Percentiles rank a stretch among this genome's conserved stretches.
Evolutionary conservation across 2,329 filamentous ascomycete genomes (phyloP).

Genomic region (Scortechinia acanthostroma): DNA sequence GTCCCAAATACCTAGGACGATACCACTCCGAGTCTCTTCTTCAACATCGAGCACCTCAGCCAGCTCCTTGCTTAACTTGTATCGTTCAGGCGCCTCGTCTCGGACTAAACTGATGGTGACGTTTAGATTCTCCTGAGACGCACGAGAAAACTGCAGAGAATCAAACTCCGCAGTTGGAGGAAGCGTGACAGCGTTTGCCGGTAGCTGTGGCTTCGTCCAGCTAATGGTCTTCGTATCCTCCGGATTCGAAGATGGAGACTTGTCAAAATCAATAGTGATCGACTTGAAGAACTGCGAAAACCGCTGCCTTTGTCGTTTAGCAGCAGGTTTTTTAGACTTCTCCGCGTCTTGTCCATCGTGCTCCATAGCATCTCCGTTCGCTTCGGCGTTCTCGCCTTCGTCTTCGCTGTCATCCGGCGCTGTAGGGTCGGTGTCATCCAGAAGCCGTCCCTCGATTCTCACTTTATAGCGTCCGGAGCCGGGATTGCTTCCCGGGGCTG

Average conservation of each 20-base stretch:
- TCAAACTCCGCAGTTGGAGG: conserved; percentile 75
- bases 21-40: conserved; percentile 80
- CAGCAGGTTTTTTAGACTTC: conserved; percentile 21
- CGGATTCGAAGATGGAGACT: conserved; percentile 32
- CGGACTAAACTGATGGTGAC: conserved; percentile 79
- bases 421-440: conserved; percentile 54
- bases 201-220: conserved; percentile 70
- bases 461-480: conserved; percentile 76
- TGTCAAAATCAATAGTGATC: conserved; percentile 70
- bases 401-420: conserved; percentile 40
- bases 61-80: conserved; percentile 69
- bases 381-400: conserved; percentile 29
- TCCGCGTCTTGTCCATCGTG: conserved; percentile 36
- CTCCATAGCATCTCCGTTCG: conserved; percentile 40
- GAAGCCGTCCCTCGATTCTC: conserved; percentile 80
- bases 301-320: conserved; percentile 37
- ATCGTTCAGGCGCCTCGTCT: conserved; percentile 81
- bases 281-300: conserved; percentile 77
- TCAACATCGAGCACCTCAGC: conserved; percentile 79
- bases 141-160: conserved; percentile 82
- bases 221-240: conserved; percentile 43
- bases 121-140: conserved; percentile 86
- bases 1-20: conserved; percentile 89
- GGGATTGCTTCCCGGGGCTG: background rate
- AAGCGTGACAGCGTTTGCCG: conserved; percentile 39